Base-by-base conservation (phyloP, 495 filamentous ascomycete species). In the Patellaria atrata region DNA sequence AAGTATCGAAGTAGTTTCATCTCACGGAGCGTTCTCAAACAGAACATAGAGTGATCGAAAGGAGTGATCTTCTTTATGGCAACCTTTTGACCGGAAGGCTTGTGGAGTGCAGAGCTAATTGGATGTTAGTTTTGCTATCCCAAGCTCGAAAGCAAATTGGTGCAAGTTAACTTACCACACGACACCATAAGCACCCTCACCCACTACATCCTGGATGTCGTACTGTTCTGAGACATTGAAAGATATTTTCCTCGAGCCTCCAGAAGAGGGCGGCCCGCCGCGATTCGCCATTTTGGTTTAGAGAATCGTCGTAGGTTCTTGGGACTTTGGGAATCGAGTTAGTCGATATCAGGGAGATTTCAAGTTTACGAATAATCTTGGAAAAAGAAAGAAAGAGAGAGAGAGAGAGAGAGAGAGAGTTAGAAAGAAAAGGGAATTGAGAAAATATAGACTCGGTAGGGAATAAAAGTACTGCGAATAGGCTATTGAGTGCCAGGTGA, bases 221-320 rank as follows among this genome's bases (percentile, higher is more conserved):
- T 99, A 99, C 60, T 99, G 91, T 53, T 99, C 91, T 46, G 84
- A 93, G 27, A 99, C 91, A 51, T 99, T 99, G 74, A 99, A 99
- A 27, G 85, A 94, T 55, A 99, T 99, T 73, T 96, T 99, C 41
- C 91, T 71, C 50, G 89, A 93, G 43, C 39, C 43, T 19, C 52
- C 51, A 41, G 48, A 45, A 42, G 38, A 13, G 28, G 47, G 40
- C 16, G 46, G 22, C 29, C 38, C 42, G 35, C 46, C n/a, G n/a
- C n/a, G n/a, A n/a, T n/a, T n/a, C n/a, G n/a, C n/a, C n/a, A n/a
- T n/a, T n/a, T n/a, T n/a, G n/a, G n/a, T n/a, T n/a, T n/a, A n/a
- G n/a, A n/a, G n/a, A n/a, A n/a, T n/a, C n/a, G n/a, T n/a, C n/a
- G n/a, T n/a, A n/a, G n/a, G n/a, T n/a, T n/a, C n/a, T n/a, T n/a